Percentiles rank a stretch among this genome's conserved stretches.
Evolutionary conservation across 2,329 filamentous ascomycete genomes (phyloP).

Genomic region (Exserohilum rostratum): DNA sequence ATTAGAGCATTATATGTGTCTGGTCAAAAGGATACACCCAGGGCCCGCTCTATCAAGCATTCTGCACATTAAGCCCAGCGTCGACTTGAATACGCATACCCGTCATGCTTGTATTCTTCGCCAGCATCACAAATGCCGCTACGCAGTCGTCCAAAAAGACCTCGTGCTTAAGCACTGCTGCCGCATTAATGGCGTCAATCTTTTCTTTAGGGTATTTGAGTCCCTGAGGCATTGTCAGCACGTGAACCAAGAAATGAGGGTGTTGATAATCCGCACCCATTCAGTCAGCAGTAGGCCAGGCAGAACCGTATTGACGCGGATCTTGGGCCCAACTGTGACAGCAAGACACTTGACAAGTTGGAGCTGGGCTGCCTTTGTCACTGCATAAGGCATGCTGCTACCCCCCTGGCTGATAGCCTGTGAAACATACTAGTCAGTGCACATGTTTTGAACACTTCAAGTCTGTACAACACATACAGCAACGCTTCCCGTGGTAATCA

Average conservation of each 20-base stretch:
- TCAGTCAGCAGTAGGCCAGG: slow-evolving; percentile 69
- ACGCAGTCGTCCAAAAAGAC: slow-evolving; percentile 61
- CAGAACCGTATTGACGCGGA: slow-evolving; percentile 69
- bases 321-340: slow-evolving; percentile 65
- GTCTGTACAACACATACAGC: slow-evolving; percentile 54
- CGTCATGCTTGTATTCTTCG: slow-evolving; percentile 60
- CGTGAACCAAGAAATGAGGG: neutral
- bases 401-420: slow-evolving; percentile 59
- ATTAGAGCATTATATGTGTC: neutral
- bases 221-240: slow-evolving; percentile 49
- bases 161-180: slow-evolving; percentile 65
- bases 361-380: slow-evolving; percentile 76
- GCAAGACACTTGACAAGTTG: slow-evolving; percentile 72
- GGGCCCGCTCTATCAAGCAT: too few species aligned
- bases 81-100: slow-evolving; percentile 54
- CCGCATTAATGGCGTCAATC: slow-evolving; percentile 60
- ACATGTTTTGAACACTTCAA: neutral
- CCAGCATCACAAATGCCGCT: slow-evolving; percentile 61
- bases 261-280: slow-evolving; percentile 33
- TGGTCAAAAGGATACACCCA: neutral
- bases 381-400: slow-evolving; percentile 72
- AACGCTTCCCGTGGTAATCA: slow-evolving; percentile 68
- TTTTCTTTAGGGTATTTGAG: slow-evolving; percentile 63
- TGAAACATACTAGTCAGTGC: neutral
- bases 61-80: slow-evolving; percentile 43